phyloP scores from a whole-genome alignment of 352 stramenopile genomes.

The Pythium phragmitis region DNA sequence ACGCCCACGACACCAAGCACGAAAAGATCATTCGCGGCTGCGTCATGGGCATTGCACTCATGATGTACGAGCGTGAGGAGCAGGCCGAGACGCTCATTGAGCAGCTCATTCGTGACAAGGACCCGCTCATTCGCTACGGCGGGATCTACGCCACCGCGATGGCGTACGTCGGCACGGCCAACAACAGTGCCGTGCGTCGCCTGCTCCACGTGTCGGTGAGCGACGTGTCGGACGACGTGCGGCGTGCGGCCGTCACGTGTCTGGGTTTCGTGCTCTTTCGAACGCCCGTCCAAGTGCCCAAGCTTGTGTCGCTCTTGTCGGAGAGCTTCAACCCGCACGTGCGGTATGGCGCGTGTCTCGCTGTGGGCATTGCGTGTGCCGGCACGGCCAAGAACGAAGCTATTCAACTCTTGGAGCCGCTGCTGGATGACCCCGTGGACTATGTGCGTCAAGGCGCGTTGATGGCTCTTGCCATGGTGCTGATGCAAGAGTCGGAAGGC shows the following conservation, averaged over 20 bases:
- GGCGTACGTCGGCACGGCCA: constrained; percentile 97
- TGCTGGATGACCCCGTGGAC: constrained; percentile 98
- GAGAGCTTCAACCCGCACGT: constrained; percentile 99
- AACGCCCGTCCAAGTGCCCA: constrained; percentile 92
- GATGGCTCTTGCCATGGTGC: constrained; percentile 96
- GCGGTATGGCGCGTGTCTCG: constrained; percentile 98
- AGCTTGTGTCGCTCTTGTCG: constrained; percentile 93
- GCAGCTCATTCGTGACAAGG: constrained; percentile 96
- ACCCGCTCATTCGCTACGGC: constrained; percentile 97
- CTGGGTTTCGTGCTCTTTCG: constrained; percentile 99
- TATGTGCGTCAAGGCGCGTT: constrained; percentile 98
- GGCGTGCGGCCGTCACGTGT: constrained; percentile 96
- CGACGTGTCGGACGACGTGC: constrained; percentile 98
- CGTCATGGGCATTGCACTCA: constrained; percentile 97
- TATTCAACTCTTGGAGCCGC: constrained; percentile 96
- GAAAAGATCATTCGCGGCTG: constrained; percentile 99
- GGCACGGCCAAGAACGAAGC: constrained; percentile 96
- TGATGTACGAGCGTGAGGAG: constrained; percentile 98
- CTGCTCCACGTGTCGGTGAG: constrained; percentile 98
- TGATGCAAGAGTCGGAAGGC: constrained; percentile 96
- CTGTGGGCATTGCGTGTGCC: constrained; percentile 97
- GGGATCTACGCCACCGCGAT: constrained; percentile 98
- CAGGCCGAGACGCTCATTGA: constrained; percentile 96
- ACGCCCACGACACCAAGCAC: constrained; percentile 98
- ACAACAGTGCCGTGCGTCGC: constrained; percentile 96